phyloP scores from a whole-genome alignment of 73 alveolate species.

The Tetrahymena malaccensis region DNA sequence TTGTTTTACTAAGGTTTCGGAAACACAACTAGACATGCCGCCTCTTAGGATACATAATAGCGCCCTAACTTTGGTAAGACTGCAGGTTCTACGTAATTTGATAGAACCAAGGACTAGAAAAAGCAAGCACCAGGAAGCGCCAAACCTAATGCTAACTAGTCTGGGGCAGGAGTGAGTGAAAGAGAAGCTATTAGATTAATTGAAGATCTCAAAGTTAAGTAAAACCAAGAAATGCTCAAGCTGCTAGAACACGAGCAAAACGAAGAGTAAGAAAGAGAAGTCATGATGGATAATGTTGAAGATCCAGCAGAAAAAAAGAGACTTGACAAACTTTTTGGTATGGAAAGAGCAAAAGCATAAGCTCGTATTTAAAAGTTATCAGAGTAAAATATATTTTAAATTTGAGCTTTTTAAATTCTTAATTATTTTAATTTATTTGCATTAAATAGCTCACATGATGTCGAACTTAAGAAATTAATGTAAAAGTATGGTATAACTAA shows the following conservation, averaged over 20 bases:
- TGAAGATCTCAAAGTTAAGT: constrained; percentile 17
- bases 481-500: not conserved
- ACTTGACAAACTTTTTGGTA: constrained; percentile 43
- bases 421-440: not conserved
- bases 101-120: not conserved
- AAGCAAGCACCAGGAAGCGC: not conserved
- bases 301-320: constrained; percentile 38
- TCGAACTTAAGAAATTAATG: not conserved
- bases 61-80: not conserved
- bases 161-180: not conserved
- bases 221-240: constrained; percentile 25
- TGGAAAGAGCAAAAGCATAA: constrained; percentile 41
- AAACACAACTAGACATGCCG: not conserved
- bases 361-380: constrained; percentile 27
- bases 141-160: not conserved
- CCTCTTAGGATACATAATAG: not conserved
- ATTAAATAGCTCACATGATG: not conserved
- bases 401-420: not conserved
- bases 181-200: constrained; percentile 4
- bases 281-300: not conserved
- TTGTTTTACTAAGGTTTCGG: not conserved
- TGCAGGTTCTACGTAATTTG: not conserved
- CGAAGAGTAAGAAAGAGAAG: constrained; percentile 37
- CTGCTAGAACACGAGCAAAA: constrained; percentile 32
- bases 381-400: not conserved